A percentile compares a stretch with the other conserved stretches of the same genome.
phyloP scores from a whole-genome alignment of 2,329 filamentous ascomycete species.

The Cladosporium cucumerinum region DNA sequence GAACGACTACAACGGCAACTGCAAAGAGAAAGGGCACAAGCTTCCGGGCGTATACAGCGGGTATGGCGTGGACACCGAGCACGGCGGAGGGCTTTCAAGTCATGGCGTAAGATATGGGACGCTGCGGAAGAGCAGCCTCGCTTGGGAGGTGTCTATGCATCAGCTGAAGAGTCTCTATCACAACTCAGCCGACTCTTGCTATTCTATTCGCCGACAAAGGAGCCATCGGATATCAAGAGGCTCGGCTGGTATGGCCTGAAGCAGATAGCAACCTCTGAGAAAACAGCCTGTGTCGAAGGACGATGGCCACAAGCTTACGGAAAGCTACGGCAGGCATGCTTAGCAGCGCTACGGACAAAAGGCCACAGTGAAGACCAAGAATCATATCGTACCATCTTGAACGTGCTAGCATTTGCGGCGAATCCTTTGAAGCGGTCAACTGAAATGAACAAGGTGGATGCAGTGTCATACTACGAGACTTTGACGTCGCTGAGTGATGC shows the following conservation, averaged over 20 bases:
- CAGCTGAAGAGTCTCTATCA: constrained; percentile 38
- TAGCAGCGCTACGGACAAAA: constrained; percentile 26
- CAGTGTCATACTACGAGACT: constrained; percentile 32
- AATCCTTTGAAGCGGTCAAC: constrained; percentile 38
- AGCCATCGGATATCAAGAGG: constrained; percentile 38
- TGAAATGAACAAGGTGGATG: constrained; percentile 21
- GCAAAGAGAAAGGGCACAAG: constrained; percentile 73
- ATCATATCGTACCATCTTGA: constrained; percentile 24
- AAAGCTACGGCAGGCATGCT: constrained; percentile 39
- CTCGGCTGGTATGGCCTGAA: constrained; percentile 41
- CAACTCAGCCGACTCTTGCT: constrained; percentile 44
- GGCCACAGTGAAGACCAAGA: constrained; percentile 24
- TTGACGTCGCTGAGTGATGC: constrained; percentile 25
- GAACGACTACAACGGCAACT: constrained; percentile 77
- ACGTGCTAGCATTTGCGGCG: constrained; percentile 36
- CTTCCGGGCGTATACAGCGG: constrained; percentile 70
- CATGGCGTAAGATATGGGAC: constrained; percentile 63
- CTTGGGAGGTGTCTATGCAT: constrained; percentile 35
- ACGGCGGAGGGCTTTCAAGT: constrained; percentile 56
- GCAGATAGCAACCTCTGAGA: constrained; percentile 33
- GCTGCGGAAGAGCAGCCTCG: constrained; percentile 38
- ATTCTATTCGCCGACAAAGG: constrained; percentile 40
- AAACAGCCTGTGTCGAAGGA: constrained; percentile 26
- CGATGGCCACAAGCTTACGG: constrained; percentile 44
- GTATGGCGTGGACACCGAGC: constrained; percentile 74